A percentile compares a stretch with the other conserved stretches of the same genome.
Evolutionary conservation across 768 basidiomycete species (phyloP).

Genomic region (Agrocybe praecox): DNA sequence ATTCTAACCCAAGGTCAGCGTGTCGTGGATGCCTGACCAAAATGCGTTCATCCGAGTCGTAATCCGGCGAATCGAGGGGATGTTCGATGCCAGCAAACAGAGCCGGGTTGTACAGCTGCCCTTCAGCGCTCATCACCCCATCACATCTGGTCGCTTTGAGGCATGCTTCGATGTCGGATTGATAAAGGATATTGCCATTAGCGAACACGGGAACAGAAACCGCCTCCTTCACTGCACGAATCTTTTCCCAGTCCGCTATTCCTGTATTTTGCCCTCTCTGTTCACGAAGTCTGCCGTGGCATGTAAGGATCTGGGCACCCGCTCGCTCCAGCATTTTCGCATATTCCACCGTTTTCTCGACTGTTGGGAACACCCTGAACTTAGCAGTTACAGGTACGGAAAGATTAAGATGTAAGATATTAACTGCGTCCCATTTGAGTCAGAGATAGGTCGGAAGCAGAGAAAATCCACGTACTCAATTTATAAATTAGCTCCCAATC

Average conservation of each 20-base stretch:
- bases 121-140: slow-evolving; percentile 95
- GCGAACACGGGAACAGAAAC: slow-evolving; percentile 94
- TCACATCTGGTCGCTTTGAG: slow-evolving; percentile 85
- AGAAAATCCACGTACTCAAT: slow-evolving; percentile 55
- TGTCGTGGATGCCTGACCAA: slow-evolving; percentile 55
- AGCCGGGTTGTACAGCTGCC: slow-evolving; percentile 90
- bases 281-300: slow-evolving; percentile 90
- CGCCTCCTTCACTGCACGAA: slow-evolving; percentile 87
- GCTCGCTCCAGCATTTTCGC: slow-evolving; percentile 95
- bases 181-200: slow-evolving; percentile 93
- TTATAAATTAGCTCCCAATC: slow-evolving; percentile 90
- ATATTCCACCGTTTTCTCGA: slow-evolving; percentile 90
- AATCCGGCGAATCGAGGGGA: slow-evolving; percentile 14
- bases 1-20: slow-evolving; percentile 78
- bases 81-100: slow-evolving; percentile 54
- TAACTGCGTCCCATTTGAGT: slow-evolving; percentile 54
- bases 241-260: slow-evolving; percentile 87
- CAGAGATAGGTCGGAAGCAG: not conserved
- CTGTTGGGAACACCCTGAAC: slow-evolving; percentile 85
- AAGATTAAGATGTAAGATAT: slow-evolving; percentile 81
- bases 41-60: slow-evolving; percentile 33
- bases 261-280: slow-evolving; percentile 89
- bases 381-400: slow-evolving; percentile 95
- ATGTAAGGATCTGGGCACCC: slow-evolving; percentile 93
- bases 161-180: slow-evolving; percentile 80